phyloP scores from a whole-genome alignment of 306 rosid species.

The Elaeagnus macrophylla region DNA sequence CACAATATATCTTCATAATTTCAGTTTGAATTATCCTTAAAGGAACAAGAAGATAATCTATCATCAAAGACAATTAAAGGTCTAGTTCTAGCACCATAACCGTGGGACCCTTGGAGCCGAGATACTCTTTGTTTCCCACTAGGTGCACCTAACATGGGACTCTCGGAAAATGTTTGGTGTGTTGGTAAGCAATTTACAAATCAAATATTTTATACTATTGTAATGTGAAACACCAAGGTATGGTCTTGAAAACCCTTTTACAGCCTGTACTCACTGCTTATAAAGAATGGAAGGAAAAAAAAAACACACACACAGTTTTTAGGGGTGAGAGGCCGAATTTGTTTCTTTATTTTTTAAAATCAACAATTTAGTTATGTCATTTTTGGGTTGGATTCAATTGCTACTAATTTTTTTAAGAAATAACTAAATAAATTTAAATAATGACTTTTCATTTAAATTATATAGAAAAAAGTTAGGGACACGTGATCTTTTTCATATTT shows the following conservation, averaged over 20 bases:
- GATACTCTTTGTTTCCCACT: slow-evolving; percentile 54
- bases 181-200: slow-evolving; percentile 17
- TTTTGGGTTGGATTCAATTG: too few relatives aligned
- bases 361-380: too few relatives aligned
- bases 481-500: too few relatives aligned
- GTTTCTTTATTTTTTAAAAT: too few relatives aligned
- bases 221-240: slow-evolving; percentile 27
- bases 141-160: slow-evolving; percentile 39
- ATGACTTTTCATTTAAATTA: too few relatives aligned
- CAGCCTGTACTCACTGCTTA: slow-evolving; percentile 36
- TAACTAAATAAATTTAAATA: too few relatives aligned
- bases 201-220: slow-evolving; percentile 9
- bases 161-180: slow-evolving; percentile 26
- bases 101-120: slow-evolving; percentile 35
- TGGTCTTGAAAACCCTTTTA: slow-evolving; percentile 37
- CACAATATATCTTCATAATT: too few relatives aligned
- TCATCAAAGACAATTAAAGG: slow-evolving; percentile 40
- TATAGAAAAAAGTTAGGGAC: too few relatives aligned
- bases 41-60: slow-evolving; percentile 29
- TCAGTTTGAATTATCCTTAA: background rate
- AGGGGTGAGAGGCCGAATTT: too few relatives aligned
- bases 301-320: slow-evolving; percentile 5
- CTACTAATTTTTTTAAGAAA: too few relatives aligned
- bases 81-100: slow-evolving; percentile 37
- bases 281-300: slow-evolving; percentile 10